Evolutionary conservation across 1,284 basidiomycete species (phyloP), one percentile per base, ranked within the genome.

Genomic region (Trametes polyzona): DNA sequence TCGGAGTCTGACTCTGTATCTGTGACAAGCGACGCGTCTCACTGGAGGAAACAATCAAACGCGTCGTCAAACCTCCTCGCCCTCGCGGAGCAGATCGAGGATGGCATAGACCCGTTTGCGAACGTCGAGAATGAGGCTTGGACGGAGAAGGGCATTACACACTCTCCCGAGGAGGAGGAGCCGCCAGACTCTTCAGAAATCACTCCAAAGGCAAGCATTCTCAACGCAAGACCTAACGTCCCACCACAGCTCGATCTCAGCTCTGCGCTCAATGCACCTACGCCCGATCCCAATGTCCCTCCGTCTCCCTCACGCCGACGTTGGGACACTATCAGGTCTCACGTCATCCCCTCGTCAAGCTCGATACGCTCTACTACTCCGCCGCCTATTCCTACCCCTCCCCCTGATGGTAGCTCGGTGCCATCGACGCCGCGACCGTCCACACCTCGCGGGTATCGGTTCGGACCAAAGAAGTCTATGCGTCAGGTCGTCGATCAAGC

Each of bases 401-500:
- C 51, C 51, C 62, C 64, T 47, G 41, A 62, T 63, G 61, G 66
- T 61, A 44, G 71, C 65, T 42, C 63, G 61, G 64, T 53, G 3
- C 51, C 62, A 10, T 41, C 55, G 1, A 53, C 66, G 2, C 43
- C 65, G 6, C 65, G 71, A 3, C 69, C 74, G 7, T 66, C 70
- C 5, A 79, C 81, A 0, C 81, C 83, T 2, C 83, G 82, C 58
- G 75, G 76, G 6, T 84, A 83, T 47, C 74, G 80, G n/a, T 75
- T 87, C 46, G 78, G 78, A 5, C 76, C 76, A 32, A 73, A 75
- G 46, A 72, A 83, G 12, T 83, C 81, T 1, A 83, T 87, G 62
- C 76, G 81, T 29, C 82, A 87, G 26, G 81, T 86, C 7, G 84
- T 86, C 0, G 84, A 86, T 17, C 78, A 83, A 49, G 84, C 75